These are phyloP conservation scores for Aspergillus panamensis DNA, from an alignment of 495 filamentous ascomycete genomes.

Conservation along the genomic window DNA sequence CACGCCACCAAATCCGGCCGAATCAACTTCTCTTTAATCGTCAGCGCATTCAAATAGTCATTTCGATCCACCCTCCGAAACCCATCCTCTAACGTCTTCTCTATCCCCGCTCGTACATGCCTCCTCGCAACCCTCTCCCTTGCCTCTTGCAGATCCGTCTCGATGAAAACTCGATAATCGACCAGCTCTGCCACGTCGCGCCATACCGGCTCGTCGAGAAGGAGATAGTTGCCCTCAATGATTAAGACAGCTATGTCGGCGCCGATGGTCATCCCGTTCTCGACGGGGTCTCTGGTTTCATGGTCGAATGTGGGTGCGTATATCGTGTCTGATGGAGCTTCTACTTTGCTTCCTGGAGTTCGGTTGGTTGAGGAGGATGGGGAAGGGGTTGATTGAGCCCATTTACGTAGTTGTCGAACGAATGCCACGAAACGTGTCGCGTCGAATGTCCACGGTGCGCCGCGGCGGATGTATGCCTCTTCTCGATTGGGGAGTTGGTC, in stretches of 20 bases:
- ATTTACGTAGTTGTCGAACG: slow-evolving; percentile 13
- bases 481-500: slow-evolving; percentile 35
- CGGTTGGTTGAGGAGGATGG: background rate
- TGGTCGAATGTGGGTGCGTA: slow-evolving; percentile 35
- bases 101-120: slow-evolving; percentile 40
- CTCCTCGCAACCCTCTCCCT: slow-evolving; percentile 33
- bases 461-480: slow-evolving; percentile 39
- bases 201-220: slow-evolving; percentile 34
- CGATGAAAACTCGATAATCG: slow-evolving; percentile 38
- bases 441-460: slow-evolving; percentile 45
- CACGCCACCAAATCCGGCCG: slow-evolving; percentile 30
- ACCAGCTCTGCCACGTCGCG: slow-evolving; percentile 24
- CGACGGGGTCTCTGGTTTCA: slow-evolving; percentile 39
- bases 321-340: background rate
- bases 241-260: slow-evolving; percentile 32
- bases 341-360: background rate
- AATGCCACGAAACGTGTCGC: slow-evolving; percentile 29
- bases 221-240: slow-evolving; percentile 39
- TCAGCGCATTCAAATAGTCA: slow-evolving; percentile 39
- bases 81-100: slow-evolving; percentile 38
- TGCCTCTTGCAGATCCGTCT: slow-evolving; percentile 33
- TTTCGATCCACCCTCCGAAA: slow-evolving; percentile 39
- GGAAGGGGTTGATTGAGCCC: slow-evolving; percentile 3
- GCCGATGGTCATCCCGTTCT: slow-evolving; percentile 33
- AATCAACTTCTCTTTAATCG: slow-evolving; percentile 28